A percentile compares a stretch with the other conserved stretches of the same genome.
Conservation (phyloP, 805 yeast species). For the Ogataea siamensis region DNA sequence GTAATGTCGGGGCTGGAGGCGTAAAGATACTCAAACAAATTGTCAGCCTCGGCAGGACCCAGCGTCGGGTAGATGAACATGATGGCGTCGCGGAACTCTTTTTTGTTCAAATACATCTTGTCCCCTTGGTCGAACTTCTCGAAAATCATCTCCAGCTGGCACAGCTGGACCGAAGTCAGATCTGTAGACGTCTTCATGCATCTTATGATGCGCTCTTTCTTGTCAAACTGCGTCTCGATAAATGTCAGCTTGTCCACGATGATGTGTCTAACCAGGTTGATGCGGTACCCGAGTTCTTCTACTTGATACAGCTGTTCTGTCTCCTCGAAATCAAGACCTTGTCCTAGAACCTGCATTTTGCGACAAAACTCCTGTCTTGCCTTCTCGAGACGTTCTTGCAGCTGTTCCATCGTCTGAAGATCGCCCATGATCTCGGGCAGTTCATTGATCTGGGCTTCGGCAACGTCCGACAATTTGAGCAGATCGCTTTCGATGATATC, state of each 20-base stretch:
- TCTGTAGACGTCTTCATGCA: conserved; percentile 11
- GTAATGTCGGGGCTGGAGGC: conserved; percentile 20
- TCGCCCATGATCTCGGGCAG: conserved; percentile 36
- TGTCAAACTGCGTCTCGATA: conserved; percentile 39
- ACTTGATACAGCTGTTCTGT: conserved; percentile 18
- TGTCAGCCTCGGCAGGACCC: conserved; percentile 34
- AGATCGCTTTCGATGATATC: conserved; percentile 21
- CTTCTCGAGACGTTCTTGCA: conserved; percentile 17
- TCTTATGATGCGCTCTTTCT: conserved; percentile 23
- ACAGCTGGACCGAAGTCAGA: conserved; percentile 22
- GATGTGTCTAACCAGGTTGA: conserved; percentile 36
- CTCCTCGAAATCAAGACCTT: conserved; percentile 10
- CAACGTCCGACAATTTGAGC: conserved; percentile 27
- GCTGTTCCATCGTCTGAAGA: conserved; percentile 34
- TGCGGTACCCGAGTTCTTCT: conserved; percentile 39
- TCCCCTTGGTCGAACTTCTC: conserved; percentile 38
- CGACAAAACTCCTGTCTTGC: not conserved
- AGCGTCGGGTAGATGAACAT: conserved; percentile 40
- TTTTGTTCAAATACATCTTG: conserved; percentile 37
- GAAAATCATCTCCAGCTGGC: conserved; percentile 45
- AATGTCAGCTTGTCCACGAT: conserved; percentile 41
- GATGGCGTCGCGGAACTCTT: conserved; percentile 44
- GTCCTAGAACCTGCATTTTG: conserved; percentile 16
- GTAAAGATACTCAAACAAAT: conserved; percentile 36
- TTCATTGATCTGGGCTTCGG: conserved; percentile 37